Percentiles rank a stretch among this genome's conserved stretches.
Evolutionary conservation across 2,329 filamentous ascomycete species (phyloP).

Genomic region (Apiospora koreana): DNA sequence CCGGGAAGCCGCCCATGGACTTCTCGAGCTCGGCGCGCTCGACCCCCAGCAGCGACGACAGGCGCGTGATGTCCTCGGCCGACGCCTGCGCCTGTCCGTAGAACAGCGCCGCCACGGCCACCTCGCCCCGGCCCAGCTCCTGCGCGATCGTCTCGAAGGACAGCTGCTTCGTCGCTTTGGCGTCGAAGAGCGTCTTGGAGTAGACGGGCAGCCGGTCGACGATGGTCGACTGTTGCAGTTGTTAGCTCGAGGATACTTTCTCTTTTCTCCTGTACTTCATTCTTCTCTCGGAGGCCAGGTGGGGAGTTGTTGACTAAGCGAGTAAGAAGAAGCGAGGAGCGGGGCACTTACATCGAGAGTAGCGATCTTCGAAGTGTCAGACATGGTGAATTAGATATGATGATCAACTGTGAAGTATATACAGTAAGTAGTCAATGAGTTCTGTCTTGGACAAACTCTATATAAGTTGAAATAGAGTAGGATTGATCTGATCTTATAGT

Average conservation of each 20-base stretch:
- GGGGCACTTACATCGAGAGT: slow-evolving; percentile 10
- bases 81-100: slow-evolving; percentile 83
- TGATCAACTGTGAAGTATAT: neutral
- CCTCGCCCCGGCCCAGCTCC: slow-evolving; percentile 75
- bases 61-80: slow-evolving; percentile 64
- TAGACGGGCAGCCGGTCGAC: slow-evolving; percentile 69
- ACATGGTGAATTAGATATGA: slow-evolving; percentile 18
- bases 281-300: neutral
- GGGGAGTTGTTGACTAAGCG: neutral
- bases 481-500: neutral
- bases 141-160: slow-evolving; percentile 78
- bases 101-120: slow-evolving; percentile 85
- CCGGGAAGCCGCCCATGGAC: slow-evolving; percentile 71
- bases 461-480: slow-evolving; percentile 1
- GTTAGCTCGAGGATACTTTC: neutral
- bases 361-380: slow-evolving; percentile 16
- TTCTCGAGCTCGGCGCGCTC: slow-evolving; percentile 54
- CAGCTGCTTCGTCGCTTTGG: slow-evolving; percentile 74
- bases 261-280: neutral
- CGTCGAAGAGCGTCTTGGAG: slow-evolving; percentile 74
- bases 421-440: neutral
- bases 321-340: no score
- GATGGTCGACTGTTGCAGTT: slow-evolving; percentile 57
- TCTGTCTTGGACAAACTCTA: neutral
- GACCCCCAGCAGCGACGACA: slow-evolving; percentile 67